Evolutionary conservation across 2,329 filamentous ascomycete species (phyloP), one percentile per base, ranked within the genome.

Genomic region (Hymenoscyphus infarciens): DNA sequence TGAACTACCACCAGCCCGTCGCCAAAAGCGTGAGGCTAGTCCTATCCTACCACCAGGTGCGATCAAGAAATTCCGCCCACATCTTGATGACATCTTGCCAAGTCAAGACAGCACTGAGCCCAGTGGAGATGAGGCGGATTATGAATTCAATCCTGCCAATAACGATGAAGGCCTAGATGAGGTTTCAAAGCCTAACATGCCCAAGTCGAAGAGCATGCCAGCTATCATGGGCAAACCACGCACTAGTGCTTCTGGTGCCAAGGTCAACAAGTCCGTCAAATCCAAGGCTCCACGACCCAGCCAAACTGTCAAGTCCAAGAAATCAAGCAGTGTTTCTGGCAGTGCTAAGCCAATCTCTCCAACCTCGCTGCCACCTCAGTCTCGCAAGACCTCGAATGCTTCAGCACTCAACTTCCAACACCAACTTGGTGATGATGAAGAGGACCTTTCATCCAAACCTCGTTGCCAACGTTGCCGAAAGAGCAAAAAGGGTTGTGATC

Each of bases 401-500:
- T 92, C 91, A 15, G 80, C 81, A 11, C 75, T 87, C 72, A 87
- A 83, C 72, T 86, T 86, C 73, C 84, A 86, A 70, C 67, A 35
- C 33, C 83, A 83, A 66, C 77, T 85, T 49, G 84, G 81, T 56
- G 80, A 81, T 35, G 91, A 92, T 68, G 91, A 97, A 68, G 93
- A 97, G 68, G 93, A 97, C 62, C 80, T 98, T 22, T 97, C 94
- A 0, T 93, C 90, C 68, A 97, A 98, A 79, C 95, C 95, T 62
- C 92, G 95, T 66, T 99, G 95, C 81, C 95, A 99, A 76, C 90
- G 95, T 63, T 99, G 95, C 82, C 90, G 95, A 72, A 99, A 99
- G 85, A 98, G 94, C 80, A 99, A 99, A 83, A 99, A 99, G 79
- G 95, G 95, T 13, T 99, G 95, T 75, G 95, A 99, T 79, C 89